Conservation (phyloP, 2,329 filamentous ascomycete species). For the Myriosclerotinia curreyana region DNA sequence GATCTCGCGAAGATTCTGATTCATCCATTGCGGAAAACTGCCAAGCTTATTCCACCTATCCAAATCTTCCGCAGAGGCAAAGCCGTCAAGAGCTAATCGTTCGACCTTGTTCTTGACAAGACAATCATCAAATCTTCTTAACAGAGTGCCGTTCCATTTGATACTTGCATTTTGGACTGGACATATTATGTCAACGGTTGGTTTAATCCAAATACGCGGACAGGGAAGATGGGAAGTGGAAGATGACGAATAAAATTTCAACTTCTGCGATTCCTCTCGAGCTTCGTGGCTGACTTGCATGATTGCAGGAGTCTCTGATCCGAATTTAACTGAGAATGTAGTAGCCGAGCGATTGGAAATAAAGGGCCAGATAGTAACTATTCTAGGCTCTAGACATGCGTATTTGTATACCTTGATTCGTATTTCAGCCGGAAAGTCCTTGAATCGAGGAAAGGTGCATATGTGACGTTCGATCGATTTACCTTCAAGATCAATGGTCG, state of each 20-base stretch:
- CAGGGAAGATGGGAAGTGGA: accelerated
- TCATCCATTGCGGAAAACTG: not conserved
- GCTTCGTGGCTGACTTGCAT: constrained; percentile 5
- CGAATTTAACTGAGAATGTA: not conserved
- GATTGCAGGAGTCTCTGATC: not conserved
- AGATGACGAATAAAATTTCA: not conserved
- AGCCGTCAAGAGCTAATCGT: not conserved
- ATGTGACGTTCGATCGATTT: not conserved
- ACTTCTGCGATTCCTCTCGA: not conserved
- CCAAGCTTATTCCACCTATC: not conserved
- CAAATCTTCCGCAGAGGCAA: not conserved
- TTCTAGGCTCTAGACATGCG: not conserved
- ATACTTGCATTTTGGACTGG: not conserved
- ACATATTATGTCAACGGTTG: not conserved
- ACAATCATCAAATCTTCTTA: not conserved
- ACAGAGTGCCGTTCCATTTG: not conserved
- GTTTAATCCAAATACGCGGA: not conserved
- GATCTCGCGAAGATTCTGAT: not conserved
- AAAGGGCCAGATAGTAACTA: not conserved
- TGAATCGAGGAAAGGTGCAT: not conserved
- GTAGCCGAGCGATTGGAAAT: no score
- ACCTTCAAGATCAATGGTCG: not conserved
- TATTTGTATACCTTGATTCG: not conserved
- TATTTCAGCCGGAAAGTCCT: not conserved
- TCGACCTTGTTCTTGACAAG: not conserved